Percentiles rank a stretch among this genome's conserved stretches.
These are phyloP conservation scores for Pyrenopolyporus hunteri DNA, from an alignment of 495 filamentous ascomycete species.

Conservation along the genomic window DNA sequence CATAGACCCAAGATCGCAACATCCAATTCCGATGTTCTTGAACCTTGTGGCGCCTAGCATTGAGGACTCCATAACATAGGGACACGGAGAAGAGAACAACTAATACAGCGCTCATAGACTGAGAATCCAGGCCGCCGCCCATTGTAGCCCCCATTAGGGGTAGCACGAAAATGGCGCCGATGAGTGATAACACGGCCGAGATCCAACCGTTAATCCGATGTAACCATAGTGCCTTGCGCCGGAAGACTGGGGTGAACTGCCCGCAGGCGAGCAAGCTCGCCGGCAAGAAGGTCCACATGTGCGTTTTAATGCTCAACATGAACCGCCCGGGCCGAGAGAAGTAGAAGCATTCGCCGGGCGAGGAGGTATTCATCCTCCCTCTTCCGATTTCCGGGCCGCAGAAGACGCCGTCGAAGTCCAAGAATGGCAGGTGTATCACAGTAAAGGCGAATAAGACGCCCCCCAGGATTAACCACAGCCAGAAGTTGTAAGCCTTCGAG, in stretches of 20 bases:
- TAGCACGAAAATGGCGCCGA: conserved; percentile 48
- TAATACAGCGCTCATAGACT: conserved; percentile 45
- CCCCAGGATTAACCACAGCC: conserved; percentile 45
- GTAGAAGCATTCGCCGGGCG: conserved; percentile 60
- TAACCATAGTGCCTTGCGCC: conserved; percentile 52
- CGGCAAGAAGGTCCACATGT: conserved; percentile 54
- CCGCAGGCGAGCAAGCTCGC: conserved; percentile 52
- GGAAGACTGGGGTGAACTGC: conserved; percentile 59
- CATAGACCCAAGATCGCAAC: conserved; percentile 57
- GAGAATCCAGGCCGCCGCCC: conserved; percentile 52
- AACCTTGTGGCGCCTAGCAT: conserved; percentile 59
- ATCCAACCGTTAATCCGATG: conserved; percentile 63
- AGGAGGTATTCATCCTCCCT: conserved; percentile 15
- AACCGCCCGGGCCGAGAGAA: conserved; percentile 42
- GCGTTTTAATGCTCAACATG: conserved; percentile 54
- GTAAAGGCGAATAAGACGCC: conserved; percentile 42
- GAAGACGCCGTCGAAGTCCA: conserved; percentile 45
- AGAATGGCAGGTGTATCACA: conserved; percentile 40
- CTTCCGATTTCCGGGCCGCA: conserved; percentile 17
- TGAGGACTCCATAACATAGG: conserved; percentile 50
- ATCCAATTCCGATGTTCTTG: conserved; percentile 64
- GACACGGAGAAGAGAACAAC: conserved; percentile 45
- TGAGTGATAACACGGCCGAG: conserved; percentile 47
- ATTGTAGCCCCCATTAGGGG: conserved; percentile 53
- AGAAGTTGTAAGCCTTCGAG: conserved; percentile 48